Percentiles rank a stretch among this genome's conserved stretches.
Conservation (phyloP, 352 stramenopile genomes). For the Pythium vanterpoolii region DNA sequence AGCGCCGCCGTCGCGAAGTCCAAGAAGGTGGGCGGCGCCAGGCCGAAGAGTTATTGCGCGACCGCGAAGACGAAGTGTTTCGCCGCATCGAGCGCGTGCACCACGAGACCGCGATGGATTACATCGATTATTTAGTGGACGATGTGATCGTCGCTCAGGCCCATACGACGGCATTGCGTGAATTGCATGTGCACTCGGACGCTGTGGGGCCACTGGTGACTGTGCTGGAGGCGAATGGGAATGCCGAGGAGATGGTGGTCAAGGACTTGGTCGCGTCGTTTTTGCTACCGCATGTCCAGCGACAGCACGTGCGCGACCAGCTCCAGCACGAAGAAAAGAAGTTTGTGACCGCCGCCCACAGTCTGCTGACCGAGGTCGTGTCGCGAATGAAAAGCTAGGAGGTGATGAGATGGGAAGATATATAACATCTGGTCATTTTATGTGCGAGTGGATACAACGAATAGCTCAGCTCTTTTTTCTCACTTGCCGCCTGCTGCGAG, state of each 20-base stretch:
- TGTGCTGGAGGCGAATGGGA: conserved; percentile 40
- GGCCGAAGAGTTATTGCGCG: conserved; percentile 79
- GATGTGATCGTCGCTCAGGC: conserved; percentile 54
- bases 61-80: conserved; percentile 83
- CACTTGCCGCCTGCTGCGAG: conserved; percentile 17
- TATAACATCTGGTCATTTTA: background rate
- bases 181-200: conserved; percentile 49
- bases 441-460: conserved; percentile 2
- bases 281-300: conserved; percentile 73
- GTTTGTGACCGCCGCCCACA: conserved; percentile 60
- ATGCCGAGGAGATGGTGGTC: conserved; percentile 61
- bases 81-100: conserved; percentile 72
- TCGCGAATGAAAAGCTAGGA: conserved; percentile 3
- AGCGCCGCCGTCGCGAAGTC: conserved; percentile 72
- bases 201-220: conserved; percentile 47
- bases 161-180: conserved; percentile 36
- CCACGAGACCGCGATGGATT: conserved; percentile 69
- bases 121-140: conserved; percentile 63
- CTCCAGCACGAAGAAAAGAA: conserved; percentile 59
- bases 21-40: conserved; percentile 86
- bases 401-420: no score
- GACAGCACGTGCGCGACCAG: conserved; percentile 55
- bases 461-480: background rate
- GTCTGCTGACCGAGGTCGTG: conserved; percentile 48
- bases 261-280: conserved; percentile 81